Evolutionary conservation across 345 rosid species (phyloP).

Genomic region (Citrus maxima): DNA sequence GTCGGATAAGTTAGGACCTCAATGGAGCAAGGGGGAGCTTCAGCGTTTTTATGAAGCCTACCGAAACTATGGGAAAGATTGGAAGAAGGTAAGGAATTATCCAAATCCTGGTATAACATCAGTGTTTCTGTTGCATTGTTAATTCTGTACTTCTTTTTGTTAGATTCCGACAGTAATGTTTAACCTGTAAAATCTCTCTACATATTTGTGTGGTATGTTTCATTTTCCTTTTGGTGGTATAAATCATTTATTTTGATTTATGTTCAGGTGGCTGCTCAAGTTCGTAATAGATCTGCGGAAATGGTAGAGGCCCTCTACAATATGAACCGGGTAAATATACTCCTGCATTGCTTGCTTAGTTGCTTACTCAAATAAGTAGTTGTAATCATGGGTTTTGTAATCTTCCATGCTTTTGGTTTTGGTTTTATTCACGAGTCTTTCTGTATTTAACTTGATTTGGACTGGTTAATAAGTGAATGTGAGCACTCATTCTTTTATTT

Average conservation of each 20-base stretch:
- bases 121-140: not conserved
- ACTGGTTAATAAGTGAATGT: not conserved
- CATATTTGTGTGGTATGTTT: not conserved
- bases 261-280: conserved; percentile 63
- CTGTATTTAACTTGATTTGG: not conserved
- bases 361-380: not conserved
- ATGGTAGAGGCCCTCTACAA: conserved; percentile 91
- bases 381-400: not conserved
- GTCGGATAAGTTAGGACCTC: conserved; percentile 84
- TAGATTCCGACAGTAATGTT: not conserved
- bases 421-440: not conserved
- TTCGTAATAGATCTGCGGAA: conserved; percentile 68
- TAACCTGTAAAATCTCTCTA: not conserved
- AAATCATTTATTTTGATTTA: conserved; percentile 8
- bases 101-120: not conserved
- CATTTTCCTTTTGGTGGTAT: not conserved
- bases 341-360: not conserved
- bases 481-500: not conserved
- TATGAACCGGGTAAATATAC: conserved; percentile 64
- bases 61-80: conserved; percentile 76
- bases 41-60: conserved; percentile 86
- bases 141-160: not conserved
- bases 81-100: conserved; percentile 65
- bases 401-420: not conserved
- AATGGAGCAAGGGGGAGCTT: conserved; percentile 86